These are phyloP conservation scores for Actinomortierella ambigua DNA, from an alignment of 371 early-diverging fungal genomes.

Conservation along the genomic window DNA sequence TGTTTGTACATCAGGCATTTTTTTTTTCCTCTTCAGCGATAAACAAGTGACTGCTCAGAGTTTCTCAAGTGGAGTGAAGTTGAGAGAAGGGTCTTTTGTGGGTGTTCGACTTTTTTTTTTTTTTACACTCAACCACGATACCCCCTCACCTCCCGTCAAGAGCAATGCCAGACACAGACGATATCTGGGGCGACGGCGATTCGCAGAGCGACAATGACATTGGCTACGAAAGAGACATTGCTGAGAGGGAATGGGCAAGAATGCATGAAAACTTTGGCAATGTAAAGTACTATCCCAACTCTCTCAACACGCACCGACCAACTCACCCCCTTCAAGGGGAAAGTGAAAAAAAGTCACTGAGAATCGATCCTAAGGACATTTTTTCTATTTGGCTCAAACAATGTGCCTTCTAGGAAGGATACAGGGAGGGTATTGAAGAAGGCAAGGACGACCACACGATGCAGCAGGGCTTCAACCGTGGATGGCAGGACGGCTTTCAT, in stretches of 20 bases:
- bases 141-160: too few relatives aligned
- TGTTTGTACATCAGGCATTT: background rate
- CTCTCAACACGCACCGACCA: too few relatives aligned
- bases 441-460: conserved; percentile 40
- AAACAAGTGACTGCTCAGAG: conserved; percentile 17
- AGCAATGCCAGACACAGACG: conserved; percentile 8
- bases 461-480: conserved; percentile 45
- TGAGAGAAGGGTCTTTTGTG: too few relatives aligned
- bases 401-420: conserved; percentile 22
- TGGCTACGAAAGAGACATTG: conserved; percentile 37
- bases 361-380: too few relatives aligned
- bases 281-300: too few relatives aligned
- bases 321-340: too few relatives aligned
- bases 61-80: background rate
- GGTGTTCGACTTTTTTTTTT: too few relatives aligned
- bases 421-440: conserved; percentile 44
- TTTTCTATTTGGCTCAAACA: too few relatives aligned
- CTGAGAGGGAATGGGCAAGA: conserved; percentile 38
- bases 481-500: conserved; percentile 43
- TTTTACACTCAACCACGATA: too few relatives aligned
- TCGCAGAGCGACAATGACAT: conserved; percentile 6
- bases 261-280: conserved; percentile 44
- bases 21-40: background rate
- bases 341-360: too few relatives aligned
- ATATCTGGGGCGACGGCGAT: conserved; percentile 33